Evolutionary conservation across 208 protist genomes (phyloP).

Genomic region (Wallacemonas collosoma): DNA sequence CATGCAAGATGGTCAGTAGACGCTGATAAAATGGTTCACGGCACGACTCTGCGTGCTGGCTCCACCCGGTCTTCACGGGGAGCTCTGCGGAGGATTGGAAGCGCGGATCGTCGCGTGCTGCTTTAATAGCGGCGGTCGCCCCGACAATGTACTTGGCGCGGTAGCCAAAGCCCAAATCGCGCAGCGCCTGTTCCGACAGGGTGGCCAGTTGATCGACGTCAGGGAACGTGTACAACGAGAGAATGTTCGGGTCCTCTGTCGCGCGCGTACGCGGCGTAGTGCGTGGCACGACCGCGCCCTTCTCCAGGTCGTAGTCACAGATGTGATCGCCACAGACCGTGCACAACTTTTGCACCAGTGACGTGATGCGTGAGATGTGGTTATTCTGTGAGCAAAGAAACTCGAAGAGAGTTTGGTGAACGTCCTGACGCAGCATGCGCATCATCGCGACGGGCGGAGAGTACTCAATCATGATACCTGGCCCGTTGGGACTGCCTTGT

Average conservation of each 20-base stretch:
- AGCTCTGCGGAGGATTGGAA: too few relatives aligned
- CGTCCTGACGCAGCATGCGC: slow-evolving; percentile 55
- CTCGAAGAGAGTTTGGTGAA: slow-evolving; percentile 72
- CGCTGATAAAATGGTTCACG: slow-evolving; percentile 47
- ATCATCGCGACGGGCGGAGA: slow-evolving; percentile 1
- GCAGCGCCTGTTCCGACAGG: slow-evolving; percentile 41
- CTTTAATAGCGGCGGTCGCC: slow-evolving; percentile 26
- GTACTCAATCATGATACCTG: background rate
- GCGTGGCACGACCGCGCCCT: slow-evolving; percentile 26
- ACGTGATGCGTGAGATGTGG: slow-evolving; percentile 69
- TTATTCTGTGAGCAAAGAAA: slow-evolving; percentile 90
- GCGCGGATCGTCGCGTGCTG: slow-evolving; percentile 8
- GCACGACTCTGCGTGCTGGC: background rate
- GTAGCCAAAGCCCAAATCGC: slow-evolving; percentile 68
- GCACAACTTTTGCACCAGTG: slow-evolving; percentile 55
- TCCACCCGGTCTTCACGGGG: background rate
- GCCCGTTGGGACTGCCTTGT: too few relatives aligned
- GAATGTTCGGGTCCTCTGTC: slow-evolving; percentile 23
- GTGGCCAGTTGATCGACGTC: slow-evolving; percentile 38
- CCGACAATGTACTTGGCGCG: slow-evolving; percentile 71
- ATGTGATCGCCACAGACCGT: slow-evolving; percentile 51
- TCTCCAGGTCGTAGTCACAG: slow-evolving; percentile 45
- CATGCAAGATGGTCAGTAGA: background rate
- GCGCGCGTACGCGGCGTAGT: too few relatives aligned
- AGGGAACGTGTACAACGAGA: slow-evolving; percentile 55